These are phyloP conservation scores for Starmerella cellae DNA, from an alignment of 805 yeast species.

Conservation along the genomic window DNA sequence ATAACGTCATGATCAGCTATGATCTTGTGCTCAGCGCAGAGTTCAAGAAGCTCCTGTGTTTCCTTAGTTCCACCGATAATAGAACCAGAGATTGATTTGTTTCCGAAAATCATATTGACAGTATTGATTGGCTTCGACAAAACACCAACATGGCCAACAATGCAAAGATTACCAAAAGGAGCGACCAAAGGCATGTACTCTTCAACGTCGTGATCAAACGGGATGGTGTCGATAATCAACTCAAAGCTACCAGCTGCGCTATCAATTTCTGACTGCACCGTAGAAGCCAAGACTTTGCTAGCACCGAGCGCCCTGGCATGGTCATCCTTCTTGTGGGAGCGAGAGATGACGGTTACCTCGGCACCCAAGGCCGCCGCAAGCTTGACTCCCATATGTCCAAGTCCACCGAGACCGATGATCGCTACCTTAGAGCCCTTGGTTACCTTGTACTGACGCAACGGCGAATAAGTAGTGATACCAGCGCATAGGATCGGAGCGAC, in stretches of 20 bases:
- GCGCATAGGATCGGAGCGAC: constrained; percentile 72
- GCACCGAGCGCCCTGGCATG: constrained; percentile 46
- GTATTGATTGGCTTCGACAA: constrained; percentile 36
- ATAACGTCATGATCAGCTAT: constrained; percentile 52
- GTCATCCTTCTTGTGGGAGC: constrained; percentile 39
- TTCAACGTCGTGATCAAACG: constrained; percentile 37
- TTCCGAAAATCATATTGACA: constrained; percentile 35
- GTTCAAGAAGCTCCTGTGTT: constrained; percentile 49
- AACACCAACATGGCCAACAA: constrained; percentile 51
- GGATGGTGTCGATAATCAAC: constrained; percentile 40
- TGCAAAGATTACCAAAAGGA: constrained; percentile 44
- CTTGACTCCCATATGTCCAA: constrained; percentile 49
- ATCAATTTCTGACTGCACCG: constrained; percentile 29
- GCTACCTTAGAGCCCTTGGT: constrained; percentile 44
- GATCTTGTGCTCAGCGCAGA: constrained; percentile 47
- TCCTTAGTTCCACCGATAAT: constrained; percentile 50
- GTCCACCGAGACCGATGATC: constrained; percentile 51
- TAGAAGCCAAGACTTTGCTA: constrained; percentile 40
- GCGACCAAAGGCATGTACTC: constrained; percentile 39
- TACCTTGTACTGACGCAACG: constrained; percentile 38
- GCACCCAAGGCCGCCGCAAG: constrained; percentile 52
- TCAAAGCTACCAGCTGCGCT: constrained; percentile 32
- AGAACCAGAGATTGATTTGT: constrained; percentile 31
- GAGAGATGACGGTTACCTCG: constrained; percentile 44
- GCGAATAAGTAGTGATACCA: constrained; percentile 60